Evolutionary conservation across 2,329 filamentous ascomycete species (phyloP).

Genomic region (Exophiala phaeomuriformis): DNA sequence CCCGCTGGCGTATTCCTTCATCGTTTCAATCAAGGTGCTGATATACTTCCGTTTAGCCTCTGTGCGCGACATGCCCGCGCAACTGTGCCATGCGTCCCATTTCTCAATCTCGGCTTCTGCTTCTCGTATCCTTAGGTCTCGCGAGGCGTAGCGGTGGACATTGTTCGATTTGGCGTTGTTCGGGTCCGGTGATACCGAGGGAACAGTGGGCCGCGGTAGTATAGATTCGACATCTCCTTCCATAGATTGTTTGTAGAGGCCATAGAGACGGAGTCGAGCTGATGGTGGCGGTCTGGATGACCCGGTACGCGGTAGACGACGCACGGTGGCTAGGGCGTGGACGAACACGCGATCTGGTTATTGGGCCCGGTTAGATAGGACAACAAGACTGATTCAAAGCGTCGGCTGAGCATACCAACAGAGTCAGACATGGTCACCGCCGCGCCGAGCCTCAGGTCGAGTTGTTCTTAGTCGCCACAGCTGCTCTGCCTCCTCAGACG

Average conservation of each 20-base stretch:
- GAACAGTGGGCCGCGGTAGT: conserved; percentile 66
- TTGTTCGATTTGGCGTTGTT: conserved; percentile 20
- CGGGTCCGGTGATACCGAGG: conserved; percentile 19
- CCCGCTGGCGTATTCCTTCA: conserved; percentile 85
- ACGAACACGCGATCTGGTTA: conserved; percentile 87
- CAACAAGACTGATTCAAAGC: neutral
- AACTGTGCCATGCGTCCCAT: conserved; percentile 86
- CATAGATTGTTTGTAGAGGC: conserved; percentile 98
- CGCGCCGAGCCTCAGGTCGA: neutral
- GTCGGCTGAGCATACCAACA: conserved; percentile 35
- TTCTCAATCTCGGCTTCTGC: conserved; percentile 29
- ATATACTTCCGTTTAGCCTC: conserved; percentile 94
- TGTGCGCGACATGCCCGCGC: conserved; percentile 73
- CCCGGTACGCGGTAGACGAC: conserved; percentile 91
- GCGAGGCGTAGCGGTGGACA: conserved; percentile 25
- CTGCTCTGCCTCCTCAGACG: conserved; percentile 2
- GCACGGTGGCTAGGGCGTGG: conserved; percentile 96
- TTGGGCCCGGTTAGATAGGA: neutral
- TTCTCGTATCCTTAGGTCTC: conserved; percentile 39
- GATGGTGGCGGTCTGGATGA: conserved; percentile 76
- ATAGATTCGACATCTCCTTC: conserved; percentile 91
- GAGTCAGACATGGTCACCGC: conserved; percentile 33
- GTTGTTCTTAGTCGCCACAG: neutral
- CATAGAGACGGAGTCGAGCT: conserved; percentile 88
- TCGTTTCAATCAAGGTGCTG: conserved; percentile 86